phyloP scores from a whole-genome alignment of 108 stramenopile genomes.

The Fistulifera pelliculosa region DNA sequence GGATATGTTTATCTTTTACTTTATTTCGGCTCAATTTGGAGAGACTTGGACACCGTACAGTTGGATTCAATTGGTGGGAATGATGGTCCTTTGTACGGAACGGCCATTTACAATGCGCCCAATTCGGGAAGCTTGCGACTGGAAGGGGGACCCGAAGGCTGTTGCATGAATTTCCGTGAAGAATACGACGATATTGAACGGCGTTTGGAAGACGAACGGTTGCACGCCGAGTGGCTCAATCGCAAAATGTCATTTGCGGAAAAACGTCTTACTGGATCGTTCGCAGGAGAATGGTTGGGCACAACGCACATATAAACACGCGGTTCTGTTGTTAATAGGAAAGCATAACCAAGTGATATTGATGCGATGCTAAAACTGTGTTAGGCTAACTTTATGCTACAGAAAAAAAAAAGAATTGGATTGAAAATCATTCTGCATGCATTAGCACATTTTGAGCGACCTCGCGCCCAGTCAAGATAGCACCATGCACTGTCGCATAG shows the following conservation, averaged over 20 bases:
- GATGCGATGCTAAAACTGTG: too few species aligned
- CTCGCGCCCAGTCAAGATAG: constrained; percentile 11
- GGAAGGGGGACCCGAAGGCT: constrained; percentile 61
- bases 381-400: too few species aligned
- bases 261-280: too few species aligned
- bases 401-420: too few species aligned
- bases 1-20: constrained; percentile 86
- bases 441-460: constrained; percentile 4
- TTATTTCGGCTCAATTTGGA: constrained; percentile 64
- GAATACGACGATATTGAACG: constrained; percentile 55
- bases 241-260: constrained; percentile 12
- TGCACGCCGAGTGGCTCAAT: constrained; percentile 38
- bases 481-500: constrained; percentile 11
- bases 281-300: too few species aligned
- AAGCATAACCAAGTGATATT: too few species aligned
- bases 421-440: too few species aligned
- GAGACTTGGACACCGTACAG: constrained; percentile 83
- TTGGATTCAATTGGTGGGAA: constrained; percentile 82
- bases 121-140: constrained; percentile 74
- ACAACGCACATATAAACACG: too few species aligned
- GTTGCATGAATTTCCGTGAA: constrained; percentile 42
- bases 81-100: constrained; percentile 92
- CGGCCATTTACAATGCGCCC: constrained; percentile 92
- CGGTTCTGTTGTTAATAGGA: too few species aligned
- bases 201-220: constrained; percentile 36